Base-by-base conservation (phyloP, 2,329 filamentous ascomycete genomes). In the Penicillium sp. region DNA sequence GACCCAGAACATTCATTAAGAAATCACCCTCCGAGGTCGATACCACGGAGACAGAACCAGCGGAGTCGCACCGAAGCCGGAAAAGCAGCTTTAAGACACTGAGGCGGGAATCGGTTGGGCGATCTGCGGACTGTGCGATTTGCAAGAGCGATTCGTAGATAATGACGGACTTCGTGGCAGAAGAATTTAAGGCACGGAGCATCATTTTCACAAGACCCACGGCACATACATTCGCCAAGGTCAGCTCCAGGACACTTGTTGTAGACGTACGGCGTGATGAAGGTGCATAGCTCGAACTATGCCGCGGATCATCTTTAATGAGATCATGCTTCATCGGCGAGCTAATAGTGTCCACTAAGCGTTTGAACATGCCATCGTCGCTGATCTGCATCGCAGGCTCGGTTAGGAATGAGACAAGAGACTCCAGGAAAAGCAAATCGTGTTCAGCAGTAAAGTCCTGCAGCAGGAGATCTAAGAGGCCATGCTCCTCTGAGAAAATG, bases 11-110 rank as follows among this genome's bases (percentile, higher is more conserved):
- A 16, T 86, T 83, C 27, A 92, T 91, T 25, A 96, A 79, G 53
- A 85, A 86, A 62, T 88, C 85, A 27, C 87, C 89, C 70, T 96
- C 91, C 1, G 88, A 85, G 29, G 85, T 83, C 33, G 84, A 77
- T 8, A 86, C 86, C 53, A 96, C 79, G 57, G 89, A 91, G 4
- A 97, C 83, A 45, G 88, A 84, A 63, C 93, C 86, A 10, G 89
- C 86, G 71, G 89, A 91, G 73, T 96, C 92, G 23, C 92, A 91
- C 57, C 93, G 85, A 29, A 97, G 78, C 44, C 93, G 86, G 70
- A 96, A 93, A 2, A 97, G 78, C 44, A 93, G 76, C 67, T 91
- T 92, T 80, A 93, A 85, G 2, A 88, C 87, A 13, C 87, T 88
- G 26, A 95, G 77, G 7, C 90, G 87, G 51, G 89, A 87, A 73